Percentiles rank a stretch among this genome's conserved stretches.
Conservation (phyloP, 1,284 basidiomycete species). For the Phellopilus nigrolimitatus region DNA sequence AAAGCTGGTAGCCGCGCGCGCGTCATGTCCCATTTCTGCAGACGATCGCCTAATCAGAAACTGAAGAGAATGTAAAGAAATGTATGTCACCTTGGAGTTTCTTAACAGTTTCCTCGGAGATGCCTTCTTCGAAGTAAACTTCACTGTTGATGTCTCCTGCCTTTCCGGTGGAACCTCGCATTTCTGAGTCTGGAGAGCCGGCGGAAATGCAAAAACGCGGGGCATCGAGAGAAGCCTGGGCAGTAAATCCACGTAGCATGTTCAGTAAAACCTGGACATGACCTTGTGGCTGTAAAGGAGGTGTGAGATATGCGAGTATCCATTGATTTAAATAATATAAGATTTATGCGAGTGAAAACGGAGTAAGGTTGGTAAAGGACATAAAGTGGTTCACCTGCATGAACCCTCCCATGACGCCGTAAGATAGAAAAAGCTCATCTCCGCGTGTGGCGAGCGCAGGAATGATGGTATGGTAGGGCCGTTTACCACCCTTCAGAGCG, state of each 20-base stretch:
- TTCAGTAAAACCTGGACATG: constrained; percentile 94
- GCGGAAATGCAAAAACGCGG: constrained; percentile 95
- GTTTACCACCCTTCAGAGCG: constrained; percentile 72
- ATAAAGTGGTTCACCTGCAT: no score
- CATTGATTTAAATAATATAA: no score
- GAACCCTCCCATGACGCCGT: constrained; percentile 93
- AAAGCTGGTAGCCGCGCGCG: constrained; percentile 57
- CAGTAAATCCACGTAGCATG: constrained; percentile 79
- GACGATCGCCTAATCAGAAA: constrained; percentile 1
- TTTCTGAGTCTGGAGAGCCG: constrained; percentile 64
- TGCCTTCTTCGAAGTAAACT: constrained; percentile 86
- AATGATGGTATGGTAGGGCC: constrained; percentile 95
- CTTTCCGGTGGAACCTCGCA: constrained; percentile 37
- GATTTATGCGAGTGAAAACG: constrained; percentile 7
- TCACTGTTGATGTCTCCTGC: constrained; percentile 74
- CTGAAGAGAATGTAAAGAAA: background rate
- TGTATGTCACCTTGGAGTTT: constrained; percentile 52
- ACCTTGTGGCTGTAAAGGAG: constrained; percentile 64
- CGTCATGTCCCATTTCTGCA: constrained; percentile 83
- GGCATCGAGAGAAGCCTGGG: constrained; percentile 85
- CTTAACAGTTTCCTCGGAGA: constrained; percentile 54
- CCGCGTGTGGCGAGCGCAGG: constrained; percentile 84
- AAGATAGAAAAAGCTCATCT: constrained; percentile 82
- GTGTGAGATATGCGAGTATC: no score
- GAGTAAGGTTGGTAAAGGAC: background rate